Evolutionary conservation across 306 rosid species (phyloP), one percentile per base, ranked within the genome.

Genomic region (Ceratonia siliqua): DNA sequence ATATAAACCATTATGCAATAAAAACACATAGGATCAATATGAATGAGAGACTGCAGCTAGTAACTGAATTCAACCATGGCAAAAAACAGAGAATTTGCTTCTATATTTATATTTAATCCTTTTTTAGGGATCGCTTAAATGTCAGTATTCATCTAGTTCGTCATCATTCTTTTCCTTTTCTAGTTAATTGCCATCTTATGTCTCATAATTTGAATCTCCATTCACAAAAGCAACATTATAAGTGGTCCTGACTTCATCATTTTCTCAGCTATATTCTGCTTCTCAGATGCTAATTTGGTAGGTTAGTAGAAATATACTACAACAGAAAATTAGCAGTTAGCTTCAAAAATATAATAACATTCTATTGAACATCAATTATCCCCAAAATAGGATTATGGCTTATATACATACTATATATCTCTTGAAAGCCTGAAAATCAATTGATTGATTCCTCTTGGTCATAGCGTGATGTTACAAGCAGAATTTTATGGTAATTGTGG

Each of bases 221-320:
- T 9, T 41, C 42, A 36, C 42, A 45, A 45, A 45, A n/a, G 4
- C 18, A 2, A n/a, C 20, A 46, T 15, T 2, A 2, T 14, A n/a
- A 27, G 57, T n/a, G 43, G 11, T 67, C 18, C 58, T 2, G 11
- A 28, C 27, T 67, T 25, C 43, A 46, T 18, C 13, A 20, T 45
- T 67, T 13, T 67, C 17, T 45, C 43, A 66, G n/a, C n/a, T 50
- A 69, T 49, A 6, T 69, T 69, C 14, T 35, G 6, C 45, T 52
- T 2, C 18, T 70, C 12, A 11, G 62, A 9, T 32, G 17, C 30
- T 48, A 5, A 28, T 48, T 17, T 30, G 61, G 50, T 2, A 65
- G 54, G 71, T 25, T 7, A 43, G 36, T 2, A 35, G 6, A 50
- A 50, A 50, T 50, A 50, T 12, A 20, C 46, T 5, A 33, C 11